Base-by-base conservation (phyloP, 768 basidiomycete species). In the Kwoniella dejecticola region DNA sequence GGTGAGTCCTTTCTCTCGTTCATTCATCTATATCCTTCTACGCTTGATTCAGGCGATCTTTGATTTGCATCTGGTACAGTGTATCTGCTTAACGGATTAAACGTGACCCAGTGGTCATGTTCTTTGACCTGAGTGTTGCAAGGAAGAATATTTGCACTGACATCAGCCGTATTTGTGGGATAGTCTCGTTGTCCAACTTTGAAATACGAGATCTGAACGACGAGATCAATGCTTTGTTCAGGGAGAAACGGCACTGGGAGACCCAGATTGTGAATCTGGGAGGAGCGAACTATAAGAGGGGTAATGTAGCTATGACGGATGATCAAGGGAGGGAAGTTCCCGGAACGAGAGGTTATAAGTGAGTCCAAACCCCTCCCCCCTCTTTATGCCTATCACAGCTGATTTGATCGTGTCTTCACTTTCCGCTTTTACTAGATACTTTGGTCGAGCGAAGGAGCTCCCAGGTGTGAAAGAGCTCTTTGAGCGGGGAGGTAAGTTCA, bases 261-360 rank as follows among this genome's bases (percentile, higher is more conserved):
- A 94, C 93, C 69, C 94, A 96, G 77, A 96, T 98, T 52, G 88
- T 97, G n/a, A 87, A 88, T 5, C 82, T 97, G 1, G 94, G 94
- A 46, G 95, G 95, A 64, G 95, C 94, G 21, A 99, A 97, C 76
- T 98, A 97, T 77, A 83, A 91, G 71, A 83, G 95, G 52, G 96
- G 92, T 75, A 89, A 93, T 12, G 68, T 70, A n/a, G 88, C 91
- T 50, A 94, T 94, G 90, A 72, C 91, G 68, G 91, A 95, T 74
- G 91, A 91, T 61, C 93, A 95, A 70, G 94, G 95, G 11, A 89
- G 89, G 78, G 93, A 97, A 78, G 93, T 97, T 0, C 94, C 93
- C 0, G 93, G 93, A 2, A 96, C 93, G 8, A 89, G 95, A 71
- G 95, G 95, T 62, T 98, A 98, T 85, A 98, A 97, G 93, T 92